Percentiles rank a stretch among this genome's conserved stretches.
These are phyloP conservation scores for Epichloe bromicola DNA, from an alignment of 2,329 filamentous ascomycete species.

Conservation along the genomic window DNA sequence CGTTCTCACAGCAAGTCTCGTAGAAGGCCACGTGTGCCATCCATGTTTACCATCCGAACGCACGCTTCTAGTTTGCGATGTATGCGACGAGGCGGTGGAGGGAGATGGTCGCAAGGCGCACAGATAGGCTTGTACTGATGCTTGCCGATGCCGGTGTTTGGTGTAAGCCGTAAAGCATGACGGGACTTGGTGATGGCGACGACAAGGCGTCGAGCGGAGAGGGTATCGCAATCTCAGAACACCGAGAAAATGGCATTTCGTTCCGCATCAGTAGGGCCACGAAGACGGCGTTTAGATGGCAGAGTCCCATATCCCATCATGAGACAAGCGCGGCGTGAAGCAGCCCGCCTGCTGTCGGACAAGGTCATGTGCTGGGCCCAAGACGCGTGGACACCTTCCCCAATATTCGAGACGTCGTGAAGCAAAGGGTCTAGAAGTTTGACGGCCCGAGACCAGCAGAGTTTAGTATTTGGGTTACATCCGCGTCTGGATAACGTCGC, in stretches of 20 bases:
- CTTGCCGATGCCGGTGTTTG: not conserved
- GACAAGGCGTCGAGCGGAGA: not conserved
- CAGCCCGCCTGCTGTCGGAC: not conserved
- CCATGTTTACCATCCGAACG: too few relatives aligned
- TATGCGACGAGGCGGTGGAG: not conserved
- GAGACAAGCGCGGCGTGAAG: not conserved
- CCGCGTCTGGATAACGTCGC: too few relatives aligned
- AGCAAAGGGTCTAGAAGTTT: not conserved
- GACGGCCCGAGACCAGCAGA: not conserved
- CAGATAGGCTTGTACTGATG: not conserved
- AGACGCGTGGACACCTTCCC: not conserved
- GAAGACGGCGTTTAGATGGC: not conserved
- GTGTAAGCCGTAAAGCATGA: not conserved
- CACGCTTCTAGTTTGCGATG: not conserved
- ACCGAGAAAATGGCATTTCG: not conserved
- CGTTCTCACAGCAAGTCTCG: too few relatives aligned
- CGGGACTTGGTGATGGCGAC: not conserved
- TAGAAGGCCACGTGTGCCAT: too few relatives aligned
- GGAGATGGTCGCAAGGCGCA: not conserved
- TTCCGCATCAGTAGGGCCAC: not conserved
- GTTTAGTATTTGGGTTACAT: not conserved
- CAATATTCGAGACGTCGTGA: too few relatives aligned
- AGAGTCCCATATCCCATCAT: not conserved
- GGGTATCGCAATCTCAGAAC: not conserved
- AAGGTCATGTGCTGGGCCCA: not conserved